Percentiles rank a stretch among this genome's conserved stretches.
These are phyloP conservation scores for Sporobolomyces pararoseus DNA, from an alignment of 768 basidiomycete species.

Conservation along the genomic window DNA sequence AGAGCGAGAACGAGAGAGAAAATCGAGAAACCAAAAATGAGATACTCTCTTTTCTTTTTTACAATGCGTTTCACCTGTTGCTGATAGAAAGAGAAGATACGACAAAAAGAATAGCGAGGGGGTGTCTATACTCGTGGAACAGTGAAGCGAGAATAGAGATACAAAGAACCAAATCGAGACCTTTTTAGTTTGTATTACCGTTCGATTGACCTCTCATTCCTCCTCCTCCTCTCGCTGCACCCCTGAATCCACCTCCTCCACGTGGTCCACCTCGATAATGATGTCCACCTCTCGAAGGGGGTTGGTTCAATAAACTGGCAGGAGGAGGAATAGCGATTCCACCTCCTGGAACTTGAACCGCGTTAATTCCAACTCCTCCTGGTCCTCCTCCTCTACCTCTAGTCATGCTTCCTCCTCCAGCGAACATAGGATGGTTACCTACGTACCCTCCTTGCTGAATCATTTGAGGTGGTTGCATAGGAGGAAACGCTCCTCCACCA, in stretches of 20 bases:
- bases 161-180: too few relatives aligned
- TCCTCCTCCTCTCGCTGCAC: slow-evolving; percentile 2
- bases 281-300: not conserved
- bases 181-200: too few relatives aligned
- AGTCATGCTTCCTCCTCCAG: not conserved
- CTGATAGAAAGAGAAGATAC: too few relatives aligned
- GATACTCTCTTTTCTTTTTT: too few relatives aligned
- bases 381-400: not conserved
- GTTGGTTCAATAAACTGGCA: not conserved
- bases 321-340: slow-evolving; percentile 29
- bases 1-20: too few relatives aligned
- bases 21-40: too few relatives aligned
- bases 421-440: slow-evolving; percentile 13
- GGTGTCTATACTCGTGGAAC: too few relatives aligned
- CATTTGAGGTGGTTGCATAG: not conserved
- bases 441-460: not conserved
- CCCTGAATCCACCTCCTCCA: not conserved
- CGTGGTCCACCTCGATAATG: not conserved
- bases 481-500: not conserved
- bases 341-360: not conserved
- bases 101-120: too few relatives aligned
- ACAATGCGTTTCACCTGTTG: too few relatives aligned
- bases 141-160: too few relatives aligned
- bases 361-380: slow-evolving; percentile 2
- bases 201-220: not conserved